phyloP scores from a whole-genome alignment of 83 land plant genomes.

The Larix sibirica region DNA sequence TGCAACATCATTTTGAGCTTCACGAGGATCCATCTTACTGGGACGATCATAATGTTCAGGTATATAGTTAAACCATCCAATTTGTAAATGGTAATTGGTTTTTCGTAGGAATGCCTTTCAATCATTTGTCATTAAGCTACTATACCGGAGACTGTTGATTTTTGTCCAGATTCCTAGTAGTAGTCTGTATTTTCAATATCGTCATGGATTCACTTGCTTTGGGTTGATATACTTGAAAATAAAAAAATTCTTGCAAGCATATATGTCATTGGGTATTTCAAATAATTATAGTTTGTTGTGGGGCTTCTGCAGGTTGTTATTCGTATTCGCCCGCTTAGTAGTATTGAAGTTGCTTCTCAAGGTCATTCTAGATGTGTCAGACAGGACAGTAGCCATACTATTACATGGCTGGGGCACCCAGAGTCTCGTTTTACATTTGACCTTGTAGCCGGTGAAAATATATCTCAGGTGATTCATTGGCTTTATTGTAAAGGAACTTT shows the following conservation, averaged over 20 bases:
- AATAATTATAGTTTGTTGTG: slow-evolving; percentile 2
- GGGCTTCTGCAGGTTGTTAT: slow-evolving; percentile 68
- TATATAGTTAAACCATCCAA: not conserved
- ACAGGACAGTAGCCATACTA: slow-evolving; percentile 80
- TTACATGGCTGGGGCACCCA: slow-evolving; percentile 91
- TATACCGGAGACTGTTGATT: not conserved
- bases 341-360: slow-evolving; percentile 77
- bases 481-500: not conserved
- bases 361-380: slow-evolving; percentile 79
- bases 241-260: not conserved
- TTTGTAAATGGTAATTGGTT: not conserved
- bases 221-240: not conserved
- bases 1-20: slow-evolving; percentile 52
- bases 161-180: not conserved
- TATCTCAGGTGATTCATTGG: slow-evolving; percentile 69
- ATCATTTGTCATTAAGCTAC: not conserved
- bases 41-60: slow-evolving; percentile 96
- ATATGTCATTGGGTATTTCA: not conserved
- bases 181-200: not conserved
- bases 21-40: slow-evolving; percentile 85
- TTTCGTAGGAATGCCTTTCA: not conserved
- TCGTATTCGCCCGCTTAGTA: slow-evolving; percentile 77
- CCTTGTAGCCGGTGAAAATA: slow-evolving; percentile 84
- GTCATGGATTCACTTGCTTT: not conserved
- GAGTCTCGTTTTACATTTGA: slow-evolving; percentile 98